Evolutionary conservation across 805 yeast genomes (phyloP), one percentile per base, ranked within the genome.

Genomic region (Yamadazyma sp.): DNA sequence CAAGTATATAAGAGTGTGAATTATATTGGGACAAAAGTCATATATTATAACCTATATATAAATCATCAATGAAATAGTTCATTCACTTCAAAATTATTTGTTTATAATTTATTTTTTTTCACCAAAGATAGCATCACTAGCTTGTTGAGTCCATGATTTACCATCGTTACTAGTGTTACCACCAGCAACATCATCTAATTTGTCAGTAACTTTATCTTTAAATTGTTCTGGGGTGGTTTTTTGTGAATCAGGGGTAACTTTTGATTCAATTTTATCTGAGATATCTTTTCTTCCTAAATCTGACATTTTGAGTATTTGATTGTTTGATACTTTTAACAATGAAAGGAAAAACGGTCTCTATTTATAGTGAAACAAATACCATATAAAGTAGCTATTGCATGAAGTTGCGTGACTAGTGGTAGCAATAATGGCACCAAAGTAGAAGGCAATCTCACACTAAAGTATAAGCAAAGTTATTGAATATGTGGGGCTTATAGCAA

Each of bases 41-140:
- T n/a, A n/a, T n/a, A n/a, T n/a, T n/a, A n/a, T n/a, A n/a, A n/a
- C n/a, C n/a, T n/a, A n/a, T n/a, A n/a, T n/a, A n/a, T n/a, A n/a
- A n/a, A n/a, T n/a, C n/a, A n/a, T n/a, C n/a, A n/a, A n/a, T n/a
- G n/a, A n/a, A n/a, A n/a, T n/a, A n/a, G n/a, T n/a, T n/a, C n/a
- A n/a, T n/a, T n/a, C n/a, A n/a, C n/a, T n/a, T n/a, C n/a, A n/a
- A n/a, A n/a, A n/a, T n/a, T n/a, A n/a, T n/a, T n/a, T n/a, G n/a
- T n/a, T n/a, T n/a, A n/a, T n/a, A n/a, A 33, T 22, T 40, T 48
- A 52, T 45, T 60, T 50, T 49, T 59, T 56, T 36, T 58, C 56
- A 46, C 71, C 71, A 44, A 66, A 65, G 39, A 66, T 58, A 31
- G 68, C 65, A 49, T 66, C 72, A 40, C 69, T 61, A 38, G 69